Evolutionary conservation across 75 land plant genomes (phyloP).

Genomic region (Sequoiadendron giganteum): DNA sequence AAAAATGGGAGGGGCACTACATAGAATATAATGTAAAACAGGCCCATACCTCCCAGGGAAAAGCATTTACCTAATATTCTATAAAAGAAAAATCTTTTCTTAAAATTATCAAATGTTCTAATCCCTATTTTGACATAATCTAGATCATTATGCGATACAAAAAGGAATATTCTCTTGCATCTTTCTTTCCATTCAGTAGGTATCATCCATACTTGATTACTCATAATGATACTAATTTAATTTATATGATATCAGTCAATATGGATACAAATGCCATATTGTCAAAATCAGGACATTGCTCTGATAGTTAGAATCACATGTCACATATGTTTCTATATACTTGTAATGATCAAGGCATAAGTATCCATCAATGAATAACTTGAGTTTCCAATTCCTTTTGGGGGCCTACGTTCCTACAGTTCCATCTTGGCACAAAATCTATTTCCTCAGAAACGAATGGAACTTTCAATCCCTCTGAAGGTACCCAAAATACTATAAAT

Average conservation of each 20-base stretch:
- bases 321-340: background rate
- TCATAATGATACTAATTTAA: background rate
- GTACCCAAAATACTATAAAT: background rate
- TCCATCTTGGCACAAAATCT: background rate
- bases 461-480: background rate
- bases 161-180: background rate
- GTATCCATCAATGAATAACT: background rate
- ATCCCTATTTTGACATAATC: background rate
- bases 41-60: too few relatives aligned
- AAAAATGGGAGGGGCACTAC: too few relatives aligned
- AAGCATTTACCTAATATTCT: too few relatives aligned
- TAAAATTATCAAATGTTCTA: background rate
- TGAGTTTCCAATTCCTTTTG: background rate
- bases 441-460: background rate
- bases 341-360: background rate
- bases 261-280: background rate
- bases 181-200: background rate
- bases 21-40: too few relatives aligned
- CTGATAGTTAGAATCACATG: background rate
- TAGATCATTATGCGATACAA: background rate
- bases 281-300: background rate
- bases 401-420: background rate
- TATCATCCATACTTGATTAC: background rate
- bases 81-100: background rate
- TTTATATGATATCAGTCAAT: background rate